These are phyloP conservation scores for Cetradonia linearis DNA, from an alignment of 495 filamentous ascomycete genomes.

Conservation along the genomic window DNA sequence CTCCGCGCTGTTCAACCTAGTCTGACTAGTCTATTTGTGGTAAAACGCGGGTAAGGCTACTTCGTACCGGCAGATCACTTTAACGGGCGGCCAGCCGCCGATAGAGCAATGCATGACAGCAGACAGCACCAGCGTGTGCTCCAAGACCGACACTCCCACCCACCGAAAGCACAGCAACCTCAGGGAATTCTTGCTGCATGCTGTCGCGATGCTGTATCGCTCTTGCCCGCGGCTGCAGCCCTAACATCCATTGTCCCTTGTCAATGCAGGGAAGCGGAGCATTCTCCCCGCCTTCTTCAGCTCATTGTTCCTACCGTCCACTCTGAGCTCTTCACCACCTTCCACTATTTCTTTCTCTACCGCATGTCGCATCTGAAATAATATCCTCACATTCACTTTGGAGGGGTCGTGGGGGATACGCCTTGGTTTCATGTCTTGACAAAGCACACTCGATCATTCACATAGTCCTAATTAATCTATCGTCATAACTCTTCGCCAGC, in stretches of 20 bases:
- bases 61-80: constrained; percentile 7
- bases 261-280: constrained; percentile 4
- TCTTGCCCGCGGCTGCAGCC: constrained; percentile 7
- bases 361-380: constrained; percentile 8
- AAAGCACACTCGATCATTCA: constrained; percentile 4
- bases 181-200: not conserved
- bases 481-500: not conserved
- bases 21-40: not conserved
- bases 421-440: not conserved
- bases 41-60: constrained; percentile 1
- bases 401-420: not conserved
- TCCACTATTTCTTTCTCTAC: not conserved
- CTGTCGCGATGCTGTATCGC: constrained; percentile 1
- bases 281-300: constrained; percentile 2
- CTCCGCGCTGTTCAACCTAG: not conserved
- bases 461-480: not conserved
- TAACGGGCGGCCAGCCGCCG: constrained; percentile 8
- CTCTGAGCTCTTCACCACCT: not conserved
- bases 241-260: not conserved
- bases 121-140: constrained; percentile 1
- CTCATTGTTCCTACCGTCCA: constrained; percentile 1
- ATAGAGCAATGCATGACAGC: constrained; percentile 12
- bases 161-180: not conserved
- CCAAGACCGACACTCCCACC: not conserved
- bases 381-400: constrained; percentile 3